Conservation (phyloP, 2,329 filamentous ascomycete genomes). For the Fusarium pininemorale region DNA sequence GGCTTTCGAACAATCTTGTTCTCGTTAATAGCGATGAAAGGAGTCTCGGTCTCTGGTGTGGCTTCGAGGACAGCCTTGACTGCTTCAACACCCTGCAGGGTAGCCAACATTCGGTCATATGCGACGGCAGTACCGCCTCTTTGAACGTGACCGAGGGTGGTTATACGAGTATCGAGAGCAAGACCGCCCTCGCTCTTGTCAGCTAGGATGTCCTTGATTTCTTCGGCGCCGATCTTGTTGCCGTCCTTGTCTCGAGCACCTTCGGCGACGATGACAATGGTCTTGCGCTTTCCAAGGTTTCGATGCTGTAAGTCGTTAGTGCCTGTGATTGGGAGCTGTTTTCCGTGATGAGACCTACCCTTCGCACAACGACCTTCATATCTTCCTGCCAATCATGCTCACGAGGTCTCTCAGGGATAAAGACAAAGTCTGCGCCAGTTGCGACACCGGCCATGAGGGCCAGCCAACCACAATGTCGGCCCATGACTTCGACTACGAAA, state of each 20-base stretch:
- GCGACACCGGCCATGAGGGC: conserved; percentile 96
- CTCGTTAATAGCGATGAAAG: conserved; percentile 95
- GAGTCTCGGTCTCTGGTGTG: conserved; percentile 87
- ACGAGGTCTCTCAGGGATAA: conserved; percentile 94
- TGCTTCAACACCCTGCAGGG: conserved; percentile 92
- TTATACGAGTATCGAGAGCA: conserved; percentile 89
- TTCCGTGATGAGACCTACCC: conserved; percentile 57
- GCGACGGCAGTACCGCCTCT: conserved; percentile 91
- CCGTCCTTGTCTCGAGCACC: conserved; percentile 87
- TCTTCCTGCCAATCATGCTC: conserved; percentile 87
- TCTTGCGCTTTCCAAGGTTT: conserved; percentile 90
- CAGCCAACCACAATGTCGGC: conserved; percentile 96
- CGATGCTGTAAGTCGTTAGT: conserved; percentile 71
- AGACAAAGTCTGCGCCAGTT: conserved; percentile 94
- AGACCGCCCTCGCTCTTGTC: conserved; percentile 72
- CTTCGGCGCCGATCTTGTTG: conserved; percentile 80
- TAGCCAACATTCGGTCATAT: conserved; percentile 93
- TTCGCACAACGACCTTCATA: conserved; percentile 81
- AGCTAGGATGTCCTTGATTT: conserved; percentile 90
- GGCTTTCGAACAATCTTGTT: conserved; percentile 96
- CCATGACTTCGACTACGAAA: conserved; percentile 99
- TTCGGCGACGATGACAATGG: conserved; percentile 97
- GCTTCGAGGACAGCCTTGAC: conserved; percentile 91
- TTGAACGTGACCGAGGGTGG: conserved; percentile 96
- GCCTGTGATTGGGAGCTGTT: background rate